Base-by-base conservation (phyloP, 768 basidiomycete genomes). In the Boletellus ananiceps region DNA sequence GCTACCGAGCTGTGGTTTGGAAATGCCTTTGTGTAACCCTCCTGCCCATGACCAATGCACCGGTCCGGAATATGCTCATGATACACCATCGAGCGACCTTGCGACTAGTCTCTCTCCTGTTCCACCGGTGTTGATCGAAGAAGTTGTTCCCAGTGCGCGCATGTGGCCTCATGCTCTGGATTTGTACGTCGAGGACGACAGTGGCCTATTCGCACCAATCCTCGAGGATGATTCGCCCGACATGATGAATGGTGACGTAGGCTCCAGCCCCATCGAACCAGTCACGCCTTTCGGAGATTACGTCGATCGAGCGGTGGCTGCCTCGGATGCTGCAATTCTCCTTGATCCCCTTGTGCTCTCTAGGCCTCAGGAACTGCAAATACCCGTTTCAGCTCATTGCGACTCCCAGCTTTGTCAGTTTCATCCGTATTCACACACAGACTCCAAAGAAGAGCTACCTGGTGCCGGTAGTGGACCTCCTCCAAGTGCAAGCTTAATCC, bases 241-340 rank as follows among this genome's bases (percentile, higher is more conserved):
- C 40, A 70, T 71, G 50, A 71, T 65, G 48, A 76, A 70, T 31
- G 78, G 73, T 48, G 82, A 84, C 56, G 64, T 69, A 16, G 74
- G 64, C 31, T 86, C 84, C 5, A 89, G 87, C 60, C 86, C 87
- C 5, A 66, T 86, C 39, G 85, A 81, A 46, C 87, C 87, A 4
- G 61, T 84, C 56, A 90, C 88, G 35, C 88, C 88, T 43, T 88
- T 89, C 55, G 82, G 79, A 39, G 80, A 87, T 52, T 89, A 79
- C 50, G 77, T 89, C 33, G 87, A 89, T 71, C 81, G 82, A 44
- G 86, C 75, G 14, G 79, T 89, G 14, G 76, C 80, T 44, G 68
- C 78, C 45, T 69, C 61, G 21, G 56, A 65, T 49, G 55, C 59
- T 31, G 50, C 61, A 23, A 50, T 62, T 46, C 38, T 63, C 36